Evolutionary conservation across 2,329 filamentous ascomycete genomes (phyloP), one percentile per base, ranked within the genome.

Genomic region (Botrytis sinoallii): DNA sequence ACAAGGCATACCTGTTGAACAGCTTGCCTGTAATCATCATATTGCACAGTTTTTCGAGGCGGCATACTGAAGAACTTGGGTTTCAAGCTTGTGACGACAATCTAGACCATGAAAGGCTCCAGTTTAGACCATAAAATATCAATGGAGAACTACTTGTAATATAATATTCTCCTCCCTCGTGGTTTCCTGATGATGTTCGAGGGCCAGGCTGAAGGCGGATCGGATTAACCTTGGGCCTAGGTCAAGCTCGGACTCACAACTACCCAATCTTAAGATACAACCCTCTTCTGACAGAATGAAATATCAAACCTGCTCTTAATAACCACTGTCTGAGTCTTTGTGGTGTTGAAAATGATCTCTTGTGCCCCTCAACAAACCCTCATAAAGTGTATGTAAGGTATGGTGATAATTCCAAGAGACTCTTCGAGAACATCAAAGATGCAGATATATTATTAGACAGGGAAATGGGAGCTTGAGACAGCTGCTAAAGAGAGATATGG

Each of bases 1-100:
- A 57, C 25, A 70, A 8, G 48, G 60, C 48, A 29, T 79, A 79
- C 80, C 77, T 81, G 79, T 71, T 79, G 78, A 25, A 81, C 78
- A 18, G 79, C 78, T 68, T 76, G 76, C 71, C 77, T 77, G 71
- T 81, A 81, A 73, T 81, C 79, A 61, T 81, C 77, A 63, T 81
- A 81, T 61, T 80, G 78, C 16, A 77, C 74, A 48, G 75, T 69
- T 72, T 76, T 79, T 71, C 78, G 78, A 74, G 78, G 75, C 77
- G 79, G 78, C 59, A 32, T 76, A 29, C 60, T 35, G 29, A n/a
- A 40, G 40, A 48, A 42, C 29, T 68, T 38, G 25, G 32, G 12
- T 20, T 44, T 25, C 29, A 38, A 32, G 29, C 40, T 57, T 38
- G 32, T 48, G 29, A 10, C 9, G 12, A 20, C 8, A 46, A 48